Evolutionary conservation across 2,329 filamentous ascomycete genomes (phyloP), one percentile per base, ranked within the genome.

Genomic region (Moelleriella libera): DNA sequence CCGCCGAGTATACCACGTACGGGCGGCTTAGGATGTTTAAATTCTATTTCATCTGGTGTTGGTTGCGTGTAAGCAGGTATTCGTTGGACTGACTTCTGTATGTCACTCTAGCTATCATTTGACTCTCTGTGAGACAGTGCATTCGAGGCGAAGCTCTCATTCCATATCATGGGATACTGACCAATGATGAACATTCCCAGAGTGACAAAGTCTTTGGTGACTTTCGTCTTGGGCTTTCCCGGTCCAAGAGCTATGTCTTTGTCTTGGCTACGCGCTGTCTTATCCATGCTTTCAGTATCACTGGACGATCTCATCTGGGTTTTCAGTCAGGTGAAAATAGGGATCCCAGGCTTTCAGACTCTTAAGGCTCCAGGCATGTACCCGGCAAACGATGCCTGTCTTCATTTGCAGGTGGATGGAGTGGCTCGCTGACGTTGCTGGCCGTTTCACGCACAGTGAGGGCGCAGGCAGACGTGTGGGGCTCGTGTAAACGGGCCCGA

Each of bases 1-100:
- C 92, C 92, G 46, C 92, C 92, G n/a, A 92, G 72, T 21, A 96
- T 76, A 58, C 90, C 75, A 56, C 76, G 78, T 40, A 84, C 82
- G 10, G 83, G 73, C 5, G 82, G 76, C 48, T 68, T 80, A 41
- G 83, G 79, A 3, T 82, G 81, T 32, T 78, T 71, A 58, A 88
- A 94, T 57, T 96, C 85, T 57, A 97, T 97, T 51, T 96, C 87
- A 70, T 97, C 89, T 90, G 67, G 34, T 37, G 34, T 12, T 8
- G 8, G 34, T 37, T 8, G 12, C 12, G 12, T 12, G 34, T 37
- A 12, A 37, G 34, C 12, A 37, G 12, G 34, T 12, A 9, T 37
- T 9, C 34, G 34, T 12, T 37, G 34, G 34, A 9, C 12, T 37
- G 34, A 12, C 34, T 8, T 8, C 34, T 8, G 34, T 37, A 9